Evolutionary conservation across 2,329 filamentous ascomycete species (phyloP), one percentile per base, ranked within the genome.

Genomic region (Diaporthe ampelina): DNA sequence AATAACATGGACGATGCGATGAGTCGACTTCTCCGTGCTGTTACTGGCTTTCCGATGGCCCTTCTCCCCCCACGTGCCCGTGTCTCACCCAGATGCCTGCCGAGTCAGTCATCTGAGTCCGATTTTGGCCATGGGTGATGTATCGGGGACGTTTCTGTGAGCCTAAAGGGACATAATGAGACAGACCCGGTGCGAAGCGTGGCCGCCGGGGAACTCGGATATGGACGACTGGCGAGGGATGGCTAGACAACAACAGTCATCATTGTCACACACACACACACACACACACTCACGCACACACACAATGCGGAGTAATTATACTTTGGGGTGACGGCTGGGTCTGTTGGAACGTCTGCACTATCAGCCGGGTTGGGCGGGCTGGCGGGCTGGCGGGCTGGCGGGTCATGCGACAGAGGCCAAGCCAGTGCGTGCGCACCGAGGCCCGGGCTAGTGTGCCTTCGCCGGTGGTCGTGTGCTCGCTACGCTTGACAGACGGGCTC

Each of bases 11-110:
- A 37, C 63, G 26, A 50, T 24, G 26, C 40, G 26, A 63, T 45
- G 40, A 45, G 59, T 48, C 26, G 40, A 65, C 26, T 26, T 19
- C n/a, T 26, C 13, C 13, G 29, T 29, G 4, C 29, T 29, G 29
- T 29, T 4, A 29, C 29, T 29, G 29, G 29, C 29, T 29, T 29
- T 29, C 29, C 29, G 29, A 29, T 29, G 29, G 29, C 29, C 29
- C 13, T 17, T 17, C 13, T 10, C 19, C 45, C 45, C 63, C 63
- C 63, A 67, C 63, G 63, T 67, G 63, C 63, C 63, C 29, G 63
- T 52, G 45, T 67, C 63, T 67, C 63, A 67, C 45, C 19, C 63
- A 24, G 45, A 67, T 67, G 61, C 61, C 61, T 37, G 61, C 45
- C 63, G 43, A 35, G 61, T 52, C 61, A 67, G 43, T 24, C 58